These are phyloP conservation scores for Carex myosuroides DNA, from an alignment of 176 grass and related monocot genomes.

Conservation along the genomic window DNA sequence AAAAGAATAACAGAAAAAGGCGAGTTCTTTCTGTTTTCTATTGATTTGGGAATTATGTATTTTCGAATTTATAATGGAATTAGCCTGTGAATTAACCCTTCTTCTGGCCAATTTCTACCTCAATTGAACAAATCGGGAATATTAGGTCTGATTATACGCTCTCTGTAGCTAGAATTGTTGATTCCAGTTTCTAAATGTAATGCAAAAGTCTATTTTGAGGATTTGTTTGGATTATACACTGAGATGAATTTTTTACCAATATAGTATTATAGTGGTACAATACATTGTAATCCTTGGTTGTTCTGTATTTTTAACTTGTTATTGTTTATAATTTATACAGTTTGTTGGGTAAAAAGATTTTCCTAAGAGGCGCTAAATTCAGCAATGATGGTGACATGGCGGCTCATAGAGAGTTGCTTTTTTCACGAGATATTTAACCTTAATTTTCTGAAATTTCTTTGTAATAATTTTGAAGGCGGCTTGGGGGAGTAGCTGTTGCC, in stretches of 20 bases:
- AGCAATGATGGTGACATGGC: neutral
- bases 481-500: neutral
- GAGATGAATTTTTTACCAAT: neutral
- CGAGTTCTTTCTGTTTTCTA: neutral
- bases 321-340: slow-evolving; percentile 18
- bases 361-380: slow-evolving; percentile 5
- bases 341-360: slow-evolving; percentile 14
- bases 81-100: neutral
- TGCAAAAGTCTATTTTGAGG: neutral
- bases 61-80: neutral
- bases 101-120: neutral
- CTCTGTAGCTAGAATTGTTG: neutral
- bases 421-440: slow-evolving; percentile 16
- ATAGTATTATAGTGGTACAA: neutral
- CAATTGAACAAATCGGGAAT: neutral
- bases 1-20: neutral
- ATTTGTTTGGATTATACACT: neutral
- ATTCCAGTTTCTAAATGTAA: slow-evolving; percentile 1
- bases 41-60: neutral
- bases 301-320: slow-evolving; percentile 7
- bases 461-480: slow-evolving; percentile 16
- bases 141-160: neutral
- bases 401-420: slow-evolving; percentile 7
- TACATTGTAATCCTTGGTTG: neutral
- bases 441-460: slow-evolving; percentile 14